phyloP scores from a whole-genome alignment of 73 alveolate species.

The Paraurostyla sp. region DNA sequence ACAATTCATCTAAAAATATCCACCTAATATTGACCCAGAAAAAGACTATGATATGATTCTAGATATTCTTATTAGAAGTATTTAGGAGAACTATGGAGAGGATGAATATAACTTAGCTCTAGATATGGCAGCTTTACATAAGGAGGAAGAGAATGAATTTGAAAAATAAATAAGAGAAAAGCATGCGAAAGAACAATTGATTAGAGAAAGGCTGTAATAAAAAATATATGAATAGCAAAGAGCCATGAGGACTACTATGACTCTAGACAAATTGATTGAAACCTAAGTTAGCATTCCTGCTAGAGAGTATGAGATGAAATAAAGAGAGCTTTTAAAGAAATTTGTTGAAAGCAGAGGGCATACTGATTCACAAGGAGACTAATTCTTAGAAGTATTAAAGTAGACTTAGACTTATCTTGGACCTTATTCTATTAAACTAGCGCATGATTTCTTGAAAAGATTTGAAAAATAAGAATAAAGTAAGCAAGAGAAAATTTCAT shows the following conservation, averaged over 20 bases:
- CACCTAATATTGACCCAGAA: conserved; percentile 12
- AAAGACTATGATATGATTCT: conserved; percentile 21
- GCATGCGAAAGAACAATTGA: conserved; percentile 2
- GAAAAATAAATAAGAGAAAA: conserved; percentile 52
- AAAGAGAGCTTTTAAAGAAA: conserved; percentile 21
- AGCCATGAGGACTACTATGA: conserved; percentile 36
- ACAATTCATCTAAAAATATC: conserved; percentile 20
- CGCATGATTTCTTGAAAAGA: conserved; percentile 41
- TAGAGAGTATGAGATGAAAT: not conserved
- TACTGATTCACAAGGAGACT: conserved; percentile 31
- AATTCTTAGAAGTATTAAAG: not conserved
- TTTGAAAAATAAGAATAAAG: conserved; percentile 18
- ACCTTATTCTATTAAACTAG: conserved; percentile 41
- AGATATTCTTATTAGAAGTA: conserved; percentile 1
- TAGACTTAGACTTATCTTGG: conserved; percentile 42
- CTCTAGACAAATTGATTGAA: not conserved
- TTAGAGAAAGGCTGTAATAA: not conserved
- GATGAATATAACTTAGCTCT: conserved; percentile 58
- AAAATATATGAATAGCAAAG: conserved; percentile 8
- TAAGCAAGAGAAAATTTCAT: conserved; percentile 59
- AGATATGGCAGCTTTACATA: conserved; percentile 28
- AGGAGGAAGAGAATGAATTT: conserved; percentile 57
- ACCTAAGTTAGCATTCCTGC: not conserved
- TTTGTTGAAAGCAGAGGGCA: conserved; percentile 48
- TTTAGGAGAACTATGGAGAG: conserved; percentile 35